Conservation (phyloP, 2,329 filamentous ascomycete species). For the Colletotrichum coccodes region DNA sequence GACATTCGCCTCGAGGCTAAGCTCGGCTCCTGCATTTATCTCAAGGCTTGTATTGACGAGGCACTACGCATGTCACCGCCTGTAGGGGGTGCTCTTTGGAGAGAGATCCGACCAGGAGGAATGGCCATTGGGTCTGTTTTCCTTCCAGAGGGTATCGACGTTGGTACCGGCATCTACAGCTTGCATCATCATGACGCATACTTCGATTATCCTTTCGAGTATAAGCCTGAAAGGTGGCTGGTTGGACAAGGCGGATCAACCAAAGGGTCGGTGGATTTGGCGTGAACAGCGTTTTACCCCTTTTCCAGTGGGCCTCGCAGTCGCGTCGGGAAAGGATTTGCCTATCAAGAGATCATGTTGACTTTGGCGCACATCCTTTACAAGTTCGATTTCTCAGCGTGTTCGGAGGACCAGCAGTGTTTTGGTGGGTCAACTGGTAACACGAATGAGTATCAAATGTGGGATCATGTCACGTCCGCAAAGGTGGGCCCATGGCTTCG, state of each 20-base stretch:
- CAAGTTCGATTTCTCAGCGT: conserved; percentile 7
- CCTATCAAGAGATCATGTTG: conserved; percentile 10
- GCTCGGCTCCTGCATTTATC: conserved; percentile 47
- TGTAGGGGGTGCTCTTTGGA: conserved; percentile 25
- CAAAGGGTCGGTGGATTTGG: conserved; percentile 62
- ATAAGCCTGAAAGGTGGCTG: conserved; percentile 20
- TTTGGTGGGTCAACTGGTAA: conserved; percentile 21
- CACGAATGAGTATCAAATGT: conserved; percentile 16
- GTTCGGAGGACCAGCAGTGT: background rate
- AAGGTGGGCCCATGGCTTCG: conserved; percentile 21
- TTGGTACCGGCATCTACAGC: conserved; percentile 34
- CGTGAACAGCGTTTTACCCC: conserved; percentile 53
- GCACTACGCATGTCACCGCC: conserved; percentile 36
- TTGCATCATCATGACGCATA: conserved; percentile 31
- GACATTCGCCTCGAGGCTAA: conserved; percentile 45
- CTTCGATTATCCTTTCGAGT: conserved; percentile 10
- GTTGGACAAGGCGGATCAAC: conserved; percentile 49
- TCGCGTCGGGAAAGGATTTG: conserved; percentile 19
- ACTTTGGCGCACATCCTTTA: conserved; percentile 19
- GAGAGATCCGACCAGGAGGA: conserved; percentile 25
- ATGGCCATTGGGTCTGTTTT: conserved; percentile 31
- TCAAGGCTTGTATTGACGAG: conserved; percentile 52
- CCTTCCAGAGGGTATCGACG: conserved; percentile 31
- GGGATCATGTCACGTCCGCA: conserved; percentile 20
- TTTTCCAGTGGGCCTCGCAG: conserved; percentile 21